Conservation (phyloP, 208 protist genomes). For the Acanthamoeba triangularis region DNA sequence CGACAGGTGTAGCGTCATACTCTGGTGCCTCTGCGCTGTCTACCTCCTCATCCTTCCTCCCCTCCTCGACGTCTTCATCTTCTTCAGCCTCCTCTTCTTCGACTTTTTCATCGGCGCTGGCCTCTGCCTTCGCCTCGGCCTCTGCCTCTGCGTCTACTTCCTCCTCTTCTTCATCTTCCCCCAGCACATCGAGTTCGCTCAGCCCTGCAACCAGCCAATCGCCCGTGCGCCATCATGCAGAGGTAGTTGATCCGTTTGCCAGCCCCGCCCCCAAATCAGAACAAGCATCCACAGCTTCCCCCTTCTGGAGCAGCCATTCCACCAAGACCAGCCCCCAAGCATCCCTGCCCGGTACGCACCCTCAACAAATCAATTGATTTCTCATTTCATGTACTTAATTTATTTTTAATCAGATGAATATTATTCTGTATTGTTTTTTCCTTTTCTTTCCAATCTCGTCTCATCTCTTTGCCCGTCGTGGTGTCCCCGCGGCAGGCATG, state of each 20-base stretch:
- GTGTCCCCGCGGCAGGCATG: not conserved
- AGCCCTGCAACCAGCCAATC: not conserved
- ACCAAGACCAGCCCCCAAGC: not conserved
- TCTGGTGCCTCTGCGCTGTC: not conserved
- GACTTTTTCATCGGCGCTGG: not conserved
- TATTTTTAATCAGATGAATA: not conserved
- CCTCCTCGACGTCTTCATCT: not conserved
- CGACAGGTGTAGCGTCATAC: not conserved
- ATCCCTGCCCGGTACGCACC: not conserved
- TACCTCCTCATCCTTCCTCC: not conserved
- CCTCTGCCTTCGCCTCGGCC: not conserved
- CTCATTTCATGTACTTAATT: not conserved
- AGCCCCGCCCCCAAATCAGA: not conserved
- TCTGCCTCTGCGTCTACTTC: not conserved
- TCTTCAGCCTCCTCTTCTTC: not conserved
- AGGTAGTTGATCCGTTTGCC: not conserved
- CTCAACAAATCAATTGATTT: not conserved
- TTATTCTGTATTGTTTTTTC: not conserved
- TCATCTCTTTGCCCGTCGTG: not conserved
- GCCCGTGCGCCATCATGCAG: not conserved
- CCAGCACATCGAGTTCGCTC: not conserved
- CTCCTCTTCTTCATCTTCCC: not conserved
- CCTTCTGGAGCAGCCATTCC: not conserved
- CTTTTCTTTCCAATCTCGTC: constrained; percentile 1
- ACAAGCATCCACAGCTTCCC: not conserved